Evolutionary conservation across 495 filamentous ascomycete species (phyloP), one percentile per base, ranked within the genome.

Genomic region (Hyaloscypha bicolor): DNA sequence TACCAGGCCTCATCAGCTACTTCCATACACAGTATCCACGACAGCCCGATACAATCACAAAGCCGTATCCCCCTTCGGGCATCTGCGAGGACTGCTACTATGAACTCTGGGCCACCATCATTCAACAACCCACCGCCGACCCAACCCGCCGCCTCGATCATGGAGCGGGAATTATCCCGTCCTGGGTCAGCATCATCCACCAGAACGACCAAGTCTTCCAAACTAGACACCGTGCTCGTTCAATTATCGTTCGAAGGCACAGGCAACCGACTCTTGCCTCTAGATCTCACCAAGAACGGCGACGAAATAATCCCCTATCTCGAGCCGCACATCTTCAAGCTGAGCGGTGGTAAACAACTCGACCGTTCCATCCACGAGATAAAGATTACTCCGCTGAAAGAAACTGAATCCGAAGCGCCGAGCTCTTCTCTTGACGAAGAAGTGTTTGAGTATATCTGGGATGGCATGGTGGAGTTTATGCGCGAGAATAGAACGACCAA

Each of bases 131-230:
- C 42, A 48, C 42, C 9, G 42, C 42, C 9, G 16, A 11, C 42
- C 16, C 42, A 48, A 1, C 16, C 9, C 42, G 9, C 42, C 8
- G 4, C 42, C 42, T 37, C 35, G 35, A 48, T 48, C 42, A 48
- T 48, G 42, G 42, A 48, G 42, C 42, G 42, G 11, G 42, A 48
- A 48, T 3, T 6, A 48, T 48, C 42, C 16, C 42, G 42, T 12
- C 42, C 42, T 11, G 42, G 42, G 16, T 48, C 42, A 48, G 42
- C 42, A 12, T 48, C 42, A 48, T 48, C 42, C 42, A 48, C 9
- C 42, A 48, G 42, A 48, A 48, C 42, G 42, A 48, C 42, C 42
- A 48, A 48, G 42, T 48, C 42, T 48, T 48, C 42, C 42, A 48
- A 48, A 12, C 42, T 11, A 48, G 42, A 48, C 16, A 48, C 9